Conservation (phyloP, 352 stramenopile species). For the Phytopythium delawarense region DNA sequence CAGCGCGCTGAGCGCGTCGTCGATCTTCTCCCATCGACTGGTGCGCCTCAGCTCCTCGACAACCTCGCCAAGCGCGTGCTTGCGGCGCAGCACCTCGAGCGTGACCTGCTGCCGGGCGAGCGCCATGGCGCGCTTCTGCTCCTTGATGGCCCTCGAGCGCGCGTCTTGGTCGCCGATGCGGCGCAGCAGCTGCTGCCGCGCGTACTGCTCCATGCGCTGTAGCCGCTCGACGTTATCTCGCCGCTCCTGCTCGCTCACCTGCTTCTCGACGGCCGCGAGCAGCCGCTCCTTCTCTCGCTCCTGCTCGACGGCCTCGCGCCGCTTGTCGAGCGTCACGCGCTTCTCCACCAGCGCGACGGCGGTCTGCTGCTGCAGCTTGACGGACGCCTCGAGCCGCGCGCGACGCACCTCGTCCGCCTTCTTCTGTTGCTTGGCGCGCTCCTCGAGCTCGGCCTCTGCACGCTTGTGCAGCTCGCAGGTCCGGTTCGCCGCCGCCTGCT, state of each 20-base stretch:
- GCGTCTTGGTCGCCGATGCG: slow-evolving; percentile 59
- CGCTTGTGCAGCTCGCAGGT: slow-evolving; percentile 61
- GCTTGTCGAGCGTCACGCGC: slow-evolving; percentile 19
- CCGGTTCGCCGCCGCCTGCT: slow-evolving; percentile 40
- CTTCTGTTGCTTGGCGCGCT: slow-evolving; percentile 49
- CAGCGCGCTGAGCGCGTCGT: slow-evolving; percentile 64
- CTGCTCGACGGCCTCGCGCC: slow-evolving; percentile 25
- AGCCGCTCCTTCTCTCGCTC: slow-evolving; percentile 44
- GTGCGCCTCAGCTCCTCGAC: slow-evolving; percentile 59
- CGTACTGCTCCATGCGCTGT: slow-evolving; percentile 70
- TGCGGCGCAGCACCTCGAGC: slow-evolving; percentile 58
- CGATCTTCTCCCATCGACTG: slow-evolving; percentile 79
- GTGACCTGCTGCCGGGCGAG: slow-evolving; percentile 57
- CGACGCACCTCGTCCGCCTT: slow-evolving; percentile 67
- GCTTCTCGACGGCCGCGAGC: slow-evolving; percentile 50
- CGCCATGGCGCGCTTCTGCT: slow-evolving; percentile 52
- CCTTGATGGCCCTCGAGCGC: slow-evolving; percentile 53
- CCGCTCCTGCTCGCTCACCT: slow-evolving; percentile 50
- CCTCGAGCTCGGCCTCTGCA: slow-evolving; percentile 48
- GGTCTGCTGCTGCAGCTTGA: slow-evolving; percentile 33
- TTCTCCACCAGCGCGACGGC: slow-evolving; percentile 25
- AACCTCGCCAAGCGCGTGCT: slow-evolving; percentile 59
- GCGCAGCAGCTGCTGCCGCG: slow-evolving; percentile 46
- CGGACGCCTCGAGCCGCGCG: slow-evolving; percentile 51
- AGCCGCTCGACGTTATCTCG: slow-evolving; percentile 69